These are phyloP conservation scores for Malus fusca DNA, from an alignment of 306 rosid species.

Conservation along the genomic window DNA sequence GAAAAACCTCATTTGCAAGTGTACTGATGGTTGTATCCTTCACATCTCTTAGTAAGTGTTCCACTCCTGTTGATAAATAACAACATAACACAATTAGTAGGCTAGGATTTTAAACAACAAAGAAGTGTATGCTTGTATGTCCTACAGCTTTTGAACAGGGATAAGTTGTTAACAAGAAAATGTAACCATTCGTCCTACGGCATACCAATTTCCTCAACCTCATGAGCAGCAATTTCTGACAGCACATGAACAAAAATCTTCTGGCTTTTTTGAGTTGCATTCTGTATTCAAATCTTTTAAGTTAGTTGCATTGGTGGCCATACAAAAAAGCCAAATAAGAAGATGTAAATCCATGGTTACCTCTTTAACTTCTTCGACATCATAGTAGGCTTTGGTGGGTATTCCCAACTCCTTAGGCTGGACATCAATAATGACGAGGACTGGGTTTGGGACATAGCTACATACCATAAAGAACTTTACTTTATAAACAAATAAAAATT, in stretches of 20 bases:
- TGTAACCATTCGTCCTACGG: not conserved
- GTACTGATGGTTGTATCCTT: slow-evolving; percentile 80
- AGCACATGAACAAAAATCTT: slow-evolving; percentile 82
- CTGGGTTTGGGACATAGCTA: slow-evolving; percentile 83
- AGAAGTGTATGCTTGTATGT: too few species aligned
- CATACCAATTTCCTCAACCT: slow-evolving; percentile 89
- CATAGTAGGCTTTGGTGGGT: slow-evolving; percentile 94
- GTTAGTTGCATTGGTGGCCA: not conserved
- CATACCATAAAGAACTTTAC: not conserved
- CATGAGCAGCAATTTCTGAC: slow-evolving; percentile 86
- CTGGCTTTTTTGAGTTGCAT: slow-evolving; percentile 90
- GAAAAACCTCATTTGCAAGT: slow-evolving; percentile 73
- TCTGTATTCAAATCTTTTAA: too few species aligned
- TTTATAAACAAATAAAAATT: not conserved
- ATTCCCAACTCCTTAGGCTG: slow-evolving; percentile 90
- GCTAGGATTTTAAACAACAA: not conserved
- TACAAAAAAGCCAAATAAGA: not conserved
- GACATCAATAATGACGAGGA: slow-evolving; percentile 81
- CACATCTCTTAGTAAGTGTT: slow-evolving; percentile 77
- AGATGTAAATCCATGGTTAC: slow-evolving; percentile 18
- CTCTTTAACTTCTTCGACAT: slow-evolving; percentile 86
- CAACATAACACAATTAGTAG: slow-evolving; percentile 6
- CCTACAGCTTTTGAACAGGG: not conserved
- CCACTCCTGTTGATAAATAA: slow-evolving; percentile 55
- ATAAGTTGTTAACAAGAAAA: not conserved